Conservation (phyloP, 2,329 filamentous ascomycete genomes). For the Sporothrix brasiliensis region DNA sequence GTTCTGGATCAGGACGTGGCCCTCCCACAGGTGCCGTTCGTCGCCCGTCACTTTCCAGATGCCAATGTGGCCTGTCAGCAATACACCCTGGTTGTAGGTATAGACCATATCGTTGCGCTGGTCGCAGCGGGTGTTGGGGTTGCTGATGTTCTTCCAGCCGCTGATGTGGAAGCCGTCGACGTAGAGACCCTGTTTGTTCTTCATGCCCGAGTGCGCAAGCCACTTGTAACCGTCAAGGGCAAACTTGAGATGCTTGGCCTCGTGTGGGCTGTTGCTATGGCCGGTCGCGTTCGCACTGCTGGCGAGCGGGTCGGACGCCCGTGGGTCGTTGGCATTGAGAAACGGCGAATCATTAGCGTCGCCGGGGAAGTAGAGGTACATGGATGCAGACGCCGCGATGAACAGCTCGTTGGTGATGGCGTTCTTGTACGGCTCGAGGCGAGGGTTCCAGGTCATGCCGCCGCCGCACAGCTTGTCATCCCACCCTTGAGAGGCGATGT, state of each 20-base stretch:
- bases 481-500: constrained; percentile 78
- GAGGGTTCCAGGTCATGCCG: constrained; percentile 85
- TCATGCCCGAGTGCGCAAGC: constrained; percentile 81
- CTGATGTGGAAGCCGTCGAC: constrained; percentile 87
- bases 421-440: constrained; percentile 78
- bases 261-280: constrained; percentile 42
- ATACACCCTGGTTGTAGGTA: constrained; percentile 92
- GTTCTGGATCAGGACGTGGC: constrained; percentile 72
- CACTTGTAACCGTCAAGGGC: constrained; percentile 79
- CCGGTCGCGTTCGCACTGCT: constrained; percentile 16
- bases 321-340: constrained; percentile 39
- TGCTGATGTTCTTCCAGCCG: constrained; percentile 60
- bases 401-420: constrained; percentile 93
- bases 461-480: constrained; percentile 78
- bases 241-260: constrained; percentile 69
- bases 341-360: constrained; percentile 75
- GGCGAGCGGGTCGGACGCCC: constrained; percentile 20
- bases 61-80: constrained; percentile 78
- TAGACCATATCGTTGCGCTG: constrained; percentile 85
- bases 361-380: constrained; percentile 89
- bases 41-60: constrained; percentile 78
- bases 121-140: constrained; percentile 74
- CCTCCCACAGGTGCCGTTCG: constrained; percentile 72
- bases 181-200: constrained; percentile 72
- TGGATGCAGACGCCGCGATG: constrained; percentile 79